Base-by-base conservation (phyloP, 768 basidiomycete species). In the Tulasnella sp. region DNA sequence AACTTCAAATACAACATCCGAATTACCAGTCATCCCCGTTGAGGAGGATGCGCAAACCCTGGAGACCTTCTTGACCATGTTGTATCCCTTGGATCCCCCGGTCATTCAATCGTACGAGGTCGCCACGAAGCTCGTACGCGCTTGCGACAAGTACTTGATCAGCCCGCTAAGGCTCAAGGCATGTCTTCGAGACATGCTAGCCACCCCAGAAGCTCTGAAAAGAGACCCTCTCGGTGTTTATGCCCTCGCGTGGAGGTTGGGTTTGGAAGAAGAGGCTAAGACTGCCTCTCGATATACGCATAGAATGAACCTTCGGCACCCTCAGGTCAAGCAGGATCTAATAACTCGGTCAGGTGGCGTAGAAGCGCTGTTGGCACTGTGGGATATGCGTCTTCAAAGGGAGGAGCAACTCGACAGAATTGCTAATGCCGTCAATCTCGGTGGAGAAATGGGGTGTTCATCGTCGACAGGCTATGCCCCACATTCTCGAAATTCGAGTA, bases 251-350 rank as follows among this genome's bases (percentile, higher is more conserved):
- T 46, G 44, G 39, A 40, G 38, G 38, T 27, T 74, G 39, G 73
- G 73, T 16, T 8, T 74, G 14, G 73, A 74, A n/a, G 73, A 40
- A 16, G 73, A 74, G 44, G 73, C 73, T 1, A 74, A 46, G 38
- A 40, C 44, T 40, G 73, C 73, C n/a, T 74, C 73, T 14, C 73
- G 73, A 40, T 74, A 74, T 38, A 74, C 73, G 38, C 73, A 74
- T 36, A 74, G 38, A n/a, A 14, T 18, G 4, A 9, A 40, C 39
- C 44, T 74, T 24, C 31, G 39, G 24, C 16, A 74, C 2, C n/a
- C n/a, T 27, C 10, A 2, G 16, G 73, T 46, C 39, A 46, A 46
- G 18, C 62, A 27, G 31, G 27, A n/a, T 14, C 5, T 74, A 4
- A n/a, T 74, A 10, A 40, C 19, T 14, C 73, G 21, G 16, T 40